Evolutionary conservation across 202 grass and related monocot genomes (phyloP), one percentile per base, ranked within the genome.

Genomic region (Panicum hallii): DNA sequence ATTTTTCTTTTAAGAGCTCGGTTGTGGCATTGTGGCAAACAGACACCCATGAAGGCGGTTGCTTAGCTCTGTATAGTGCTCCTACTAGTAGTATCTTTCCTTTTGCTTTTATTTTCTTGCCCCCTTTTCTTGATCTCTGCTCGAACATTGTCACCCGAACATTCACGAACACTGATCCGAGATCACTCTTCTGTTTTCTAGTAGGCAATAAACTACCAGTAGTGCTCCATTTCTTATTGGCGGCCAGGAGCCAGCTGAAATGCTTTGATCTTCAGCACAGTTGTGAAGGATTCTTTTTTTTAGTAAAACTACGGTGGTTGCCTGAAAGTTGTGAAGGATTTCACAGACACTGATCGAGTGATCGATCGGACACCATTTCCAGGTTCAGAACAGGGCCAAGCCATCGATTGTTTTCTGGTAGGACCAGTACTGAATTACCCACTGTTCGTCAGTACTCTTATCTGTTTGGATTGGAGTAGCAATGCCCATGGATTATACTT

Each of bases 81-180:
- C 5, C 14, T 36, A 36, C 28, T 36, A 64, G 6, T 36, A 36
- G 28, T 36, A 64, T 64, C 28, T 3, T 36, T 65, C 30, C 30
- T 65, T 57, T 38, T 9, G 63, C 15, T 5, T 65, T 16, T 7
- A 45, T 70, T 70, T 70, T 69, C 19, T 13, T 13, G 9, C 38
- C 42, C 67, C 44, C 12, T 48, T 28, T 47, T 5, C 6, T 71
- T 48, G 5, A 28, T 71, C n/a, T 3, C 12, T 72, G 7, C 69
- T 17, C 63, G 71, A 63, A 4, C 72, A 66, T 20, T 67, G 63
- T 23, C n/a, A 15, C 62, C 34, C 7, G 78, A 80, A 68, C 78
- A 40, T 54, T 42, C 63, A 40, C 47, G 63, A 80, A 41, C 47
- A 67, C 46, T 79, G 42, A 45, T 17, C 26, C 9, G 58, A 73